Evolutionary conservation across 495 filamentous ascomycete species (phyloP), one percentile per base, ranked within the genome.

Genomic region (Daldinia grandis): DNA sequence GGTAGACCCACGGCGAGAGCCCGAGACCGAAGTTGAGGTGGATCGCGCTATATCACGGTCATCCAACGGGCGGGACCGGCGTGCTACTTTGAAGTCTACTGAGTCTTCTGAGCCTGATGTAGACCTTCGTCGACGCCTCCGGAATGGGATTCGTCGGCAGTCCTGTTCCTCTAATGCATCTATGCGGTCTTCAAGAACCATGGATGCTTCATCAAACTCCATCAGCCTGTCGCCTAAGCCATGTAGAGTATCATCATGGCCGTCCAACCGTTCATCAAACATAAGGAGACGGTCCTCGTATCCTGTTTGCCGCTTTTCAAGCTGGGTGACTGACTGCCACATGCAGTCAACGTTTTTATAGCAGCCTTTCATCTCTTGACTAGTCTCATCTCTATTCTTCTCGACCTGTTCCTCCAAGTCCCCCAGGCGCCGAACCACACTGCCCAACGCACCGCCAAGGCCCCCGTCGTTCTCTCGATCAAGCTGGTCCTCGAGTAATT

Each of bases 371-470:
- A 86, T 76, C 49, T 86, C 82, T n/a, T 82, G 76, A 31, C 76
- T 74, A 12, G 76, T 79, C 35, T 87, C 85, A 24, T 79, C 81
- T 68, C 70, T 79, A 65, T 75, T 83, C 72, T 79, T 86, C 47
- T 87, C 85, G 12, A 86, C 71, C 19, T 82, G 74, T 49, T 87
- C 85, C 69, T 87, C 85, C 40, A 87, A 72, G 50, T 82, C 77
- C 19, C 80, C 79, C 25, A 87, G 63, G 15, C 85, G 76, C 47
- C 77, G 75, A 54, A 84, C 75, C 31, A 86, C 73, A 24, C 56
- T 66, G 14, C 70, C 60, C 17, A 75, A 57, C 9, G 66, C 67
- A 31, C 75, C 72, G 28, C 81, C 79, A 25, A 81, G 71, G 25
- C 80, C 79, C 19, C 81, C 78, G 5, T 83, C 82, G 17, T 79